phyloP scores from a whole-genome alignment of 2,329 filamentous ascomycete species.

The Talaromyces sp. region DNA sequence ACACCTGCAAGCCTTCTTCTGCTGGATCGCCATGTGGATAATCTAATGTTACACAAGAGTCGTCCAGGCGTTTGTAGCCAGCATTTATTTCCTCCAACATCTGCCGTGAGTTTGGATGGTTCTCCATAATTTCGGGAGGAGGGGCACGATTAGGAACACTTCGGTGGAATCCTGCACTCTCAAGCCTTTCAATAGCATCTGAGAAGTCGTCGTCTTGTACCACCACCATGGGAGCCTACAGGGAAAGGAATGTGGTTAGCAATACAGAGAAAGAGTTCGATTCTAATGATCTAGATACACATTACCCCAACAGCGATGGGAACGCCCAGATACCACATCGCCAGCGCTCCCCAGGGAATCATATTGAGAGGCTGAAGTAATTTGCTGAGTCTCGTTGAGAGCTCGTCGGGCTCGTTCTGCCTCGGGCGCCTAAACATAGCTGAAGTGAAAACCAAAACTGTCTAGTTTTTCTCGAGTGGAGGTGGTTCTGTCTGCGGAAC shows the following conservation, averaged over 20 bases:
- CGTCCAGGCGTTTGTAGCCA: slow-evolving; percentile 24
- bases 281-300: slow-evolving; percentile 1
- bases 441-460: slow-evolving; percentile 1
- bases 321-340: slow-evolving; percentile 24
- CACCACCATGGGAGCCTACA: slow-evolving; percentile 21
- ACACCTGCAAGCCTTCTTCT: slow-evolving; percentile 15
- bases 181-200: slow-evolving; percentile 23
- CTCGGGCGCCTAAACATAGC: slow-evolving; percentile 22
- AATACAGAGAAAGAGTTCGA: not conserved
- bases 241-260: slow-evolving; percentile 20
- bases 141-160: slow-evolving; percentile 23
- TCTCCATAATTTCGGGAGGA: slow-evolving; percentile 7
- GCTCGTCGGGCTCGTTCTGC: slow-evolving; percentile 24
- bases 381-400: slow-evolving; percentile 20
- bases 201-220: slow-evolving; percentile 25
- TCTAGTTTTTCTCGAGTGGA: not conserved
- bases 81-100: slow-evolving; percentile 25
- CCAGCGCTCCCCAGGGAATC: slow-evolving; percentile 23
- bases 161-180: slow-evolving; percentile 22
- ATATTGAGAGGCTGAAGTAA: slow-evolving; percentile 25
- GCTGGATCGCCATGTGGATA: slow-evolving; percentile 22
- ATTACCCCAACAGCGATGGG: slow-evolving; percentile 22
- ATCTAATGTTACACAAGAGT: slow-evolving; percentile 24
- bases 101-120: slow-evolving; percentile 3
- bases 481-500: no score